These are phyloP conservation scores for Moricandia arvensis DNA, from an alignment of 345 rosid species.

Conservation along the genomic window DNA sequence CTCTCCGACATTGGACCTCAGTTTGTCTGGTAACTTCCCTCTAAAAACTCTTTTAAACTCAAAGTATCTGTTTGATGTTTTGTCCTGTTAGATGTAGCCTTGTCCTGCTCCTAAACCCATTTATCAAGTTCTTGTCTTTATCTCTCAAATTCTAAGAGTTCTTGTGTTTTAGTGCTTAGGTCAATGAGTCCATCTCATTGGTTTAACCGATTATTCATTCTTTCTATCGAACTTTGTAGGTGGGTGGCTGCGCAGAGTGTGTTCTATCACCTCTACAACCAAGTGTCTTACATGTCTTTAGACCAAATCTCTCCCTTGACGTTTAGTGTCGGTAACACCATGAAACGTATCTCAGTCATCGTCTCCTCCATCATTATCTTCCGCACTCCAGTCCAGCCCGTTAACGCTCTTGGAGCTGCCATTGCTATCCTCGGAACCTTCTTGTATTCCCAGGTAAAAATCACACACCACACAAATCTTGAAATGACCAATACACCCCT, in stretches of 20 bases:
- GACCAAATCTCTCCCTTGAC: constrained; percentile 95
- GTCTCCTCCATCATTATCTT: constrained; percentile 96
- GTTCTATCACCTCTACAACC: constrained; percentile 96
- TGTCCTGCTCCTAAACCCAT: constrained; percentile 25
- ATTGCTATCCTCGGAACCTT: constrained; percentile 93
- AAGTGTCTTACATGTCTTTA: constrained; percentile 96
- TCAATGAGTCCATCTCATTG: background rate
- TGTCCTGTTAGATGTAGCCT: constrained; percentile 11
- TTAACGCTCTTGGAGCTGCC: constrained; percentile 95
- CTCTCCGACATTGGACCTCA: constrained; percentile 79
- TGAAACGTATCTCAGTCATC: constrained; percentile 96
- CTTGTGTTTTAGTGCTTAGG: background rate
- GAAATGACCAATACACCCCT: constrained; percentile 23
- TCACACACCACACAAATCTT: background rate
- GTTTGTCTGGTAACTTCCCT: constrained; percentile 61
- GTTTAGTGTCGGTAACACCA: constrained; percentile 92
- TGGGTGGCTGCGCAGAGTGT: constrained; percentile 97
- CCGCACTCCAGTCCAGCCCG: constrained; percentile 86
- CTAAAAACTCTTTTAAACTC: background rate
- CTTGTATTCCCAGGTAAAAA: constrained; percentile 89
- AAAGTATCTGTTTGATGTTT: background rate
- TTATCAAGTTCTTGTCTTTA: constrained; percentile 27
- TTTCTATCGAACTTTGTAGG: constrained; percentile 43
- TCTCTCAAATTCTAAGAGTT: background rate
- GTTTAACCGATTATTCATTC: background rate